Conservation (phyloP, 2,329 filamentous ascomycete genomes). For the Colletotrichum gloeosporioides region DNA sequence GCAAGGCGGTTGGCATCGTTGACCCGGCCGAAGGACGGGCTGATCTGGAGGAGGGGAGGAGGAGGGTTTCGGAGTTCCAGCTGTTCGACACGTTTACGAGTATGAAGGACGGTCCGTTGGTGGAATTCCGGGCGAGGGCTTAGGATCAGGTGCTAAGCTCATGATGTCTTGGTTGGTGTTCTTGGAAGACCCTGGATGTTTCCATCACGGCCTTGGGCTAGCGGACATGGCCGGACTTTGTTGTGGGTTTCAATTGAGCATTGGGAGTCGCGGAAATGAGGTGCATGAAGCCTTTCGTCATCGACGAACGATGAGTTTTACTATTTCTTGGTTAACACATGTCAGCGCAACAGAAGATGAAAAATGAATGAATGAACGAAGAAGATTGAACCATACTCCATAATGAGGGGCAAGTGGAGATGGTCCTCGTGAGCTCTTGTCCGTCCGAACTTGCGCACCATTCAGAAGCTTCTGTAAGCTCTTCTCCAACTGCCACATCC, state of each 20-base stretch:
- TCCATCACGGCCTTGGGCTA: neutral
- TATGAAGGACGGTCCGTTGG: constrained; percentile 72
- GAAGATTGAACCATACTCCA: neutral
- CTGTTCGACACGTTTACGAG: constrained; percentile 76
- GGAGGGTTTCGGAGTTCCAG: constrained; percentile 68
- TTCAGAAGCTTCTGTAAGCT: neutral
- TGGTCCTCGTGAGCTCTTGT: neutral
- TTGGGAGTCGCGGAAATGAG: neutral
- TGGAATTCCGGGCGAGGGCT: constrained; percentile 60
- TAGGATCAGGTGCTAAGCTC: neutral
- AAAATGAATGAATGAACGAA: neutral
- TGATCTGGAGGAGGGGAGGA: constrained; percentile 58
- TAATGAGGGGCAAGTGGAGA: neutral
- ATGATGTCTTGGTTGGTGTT: neutral
- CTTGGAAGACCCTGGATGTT: neutral
- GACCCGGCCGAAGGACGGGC: constrained; percentile 59
- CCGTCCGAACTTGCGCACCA: constrained; percentile 19
- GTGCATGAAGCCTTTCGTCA: constrained; percentile 8
- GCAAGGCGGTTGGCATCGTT: constrained; percentile 50
- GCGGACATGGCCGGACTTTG: neutral
- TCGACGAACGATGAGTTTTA: neutral
- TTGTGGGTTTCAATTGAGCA: neutral
- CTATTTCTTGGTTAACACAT: neutral
- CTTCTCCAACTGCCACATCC: constrained; percentile 3
- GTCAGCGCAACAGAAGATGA: neutral